Conservation (phyloP, 176 grass and related monocot species). For the Oryza officinalis region DNA sequence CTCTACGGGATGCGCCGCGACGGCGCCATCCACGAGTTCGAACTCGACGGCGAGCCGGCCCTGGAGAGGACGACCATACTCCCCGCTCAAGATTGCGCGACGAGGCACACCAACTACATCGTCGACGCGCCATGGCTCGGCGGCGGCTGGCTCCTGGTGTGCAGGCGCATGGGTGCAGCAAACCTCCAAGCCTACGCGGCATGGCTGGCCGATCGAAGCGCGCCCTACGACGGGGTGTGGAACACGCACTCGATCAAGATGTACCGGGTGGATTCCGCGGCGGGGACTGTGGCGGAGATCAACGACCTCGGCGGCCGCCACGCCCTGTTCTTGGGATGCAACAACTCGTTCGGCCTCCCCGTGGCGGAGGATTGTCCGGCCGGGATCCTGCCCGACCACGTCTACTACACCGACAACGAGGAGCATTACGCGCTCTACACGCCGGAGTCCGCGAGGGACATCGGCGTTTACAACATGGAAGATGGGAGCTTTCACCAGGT, state of each 20-base stretch:
- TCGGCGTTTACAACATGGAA: too few species aligned
- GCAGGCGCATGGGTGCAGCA: not conserved
- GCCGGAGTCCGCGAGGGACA: too few species aligned
- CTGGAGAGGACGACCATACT: constrained; percentile 9
- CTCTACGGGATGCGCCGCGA: constrained; percentile 11
- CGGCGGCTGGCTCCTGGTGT: not conserved
- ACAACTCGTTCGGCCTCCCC: too few species aligned
- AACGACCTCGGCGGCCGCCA: too few species aligned
- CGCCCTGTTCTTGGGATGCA: too few species aligned
- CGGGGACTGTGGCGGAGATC: too few species aligned
- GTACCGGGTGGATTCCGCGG: too few species aligned
- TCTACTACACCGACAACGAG: too few species aligned
- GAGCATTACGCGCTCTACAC: too few species aligned
- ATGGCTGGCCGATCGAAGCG: not conserved
- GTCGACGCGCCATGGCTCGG: not conserved
- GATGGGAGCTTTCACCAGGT: too few species aligned
- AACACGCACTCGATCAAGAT: not conserved
- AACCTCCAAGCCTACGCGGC: not conserved
- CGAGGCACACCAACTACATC: not conserved
- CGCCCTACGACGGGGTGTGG: not conserved
- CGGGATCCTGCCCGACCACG: too few species aligned
- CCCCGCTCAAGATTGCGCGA: not conserved
- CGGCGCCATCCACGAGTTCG: constrained; percentile 19
- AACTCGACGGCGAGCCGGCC: not conserved
- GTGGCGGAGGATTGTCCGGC: too few species aligned